A percentile compares a stretch with the other conserved stretches of the same genome.
Conservation (phyloP, 2,329 filamentous ascomycete genomes). For the Neonectria magnoliae region DNA sequence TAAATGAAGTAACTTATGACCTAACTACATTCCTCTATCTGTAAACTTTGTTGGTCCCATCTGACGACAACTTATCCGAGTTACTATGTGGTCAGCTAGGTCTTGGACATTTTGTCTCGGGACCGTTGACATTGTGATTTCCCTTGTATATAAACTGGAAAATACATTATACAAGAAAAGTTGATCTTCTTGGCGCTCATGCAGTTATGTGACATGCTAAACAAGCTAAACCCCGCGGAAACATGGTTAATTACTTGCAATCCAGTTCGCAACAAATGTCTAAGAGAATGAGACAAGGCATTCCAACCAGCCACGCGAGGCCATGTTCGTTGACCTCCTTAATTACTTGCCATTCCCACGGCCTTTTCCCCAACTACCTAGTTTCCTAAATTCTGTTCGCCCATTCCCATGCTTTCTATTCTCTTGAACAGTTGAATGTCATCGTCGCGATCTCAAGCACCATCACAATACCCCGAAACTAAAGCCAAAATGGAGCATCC, state of each 20-base stretch:
- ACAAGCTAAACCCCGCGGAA: neutral
- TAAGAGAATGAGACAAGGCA: neutral
- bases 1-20: slow-evolving; percentile 2
- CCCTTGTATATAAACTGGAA: neutral
- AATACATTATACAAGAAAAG: neutral
- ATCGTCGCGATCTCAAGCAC: neutral
- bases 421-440: neutral
- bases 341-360: neutral
- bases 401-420: neutral
- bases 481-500: slow-evolving; percentile 49
- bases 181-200: too few species aligned
- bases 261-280: neutral
- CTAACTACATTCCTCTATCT: neutral
- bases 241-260: neutral
- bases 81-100: neutral
- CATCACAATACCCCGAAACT: too few species aligned
- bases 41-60: neutral
- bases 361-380: neutral
- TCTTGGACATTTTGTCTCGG: neutral
- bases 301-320: neutral
- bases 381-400: neutral
- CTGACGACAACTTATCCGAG: neutral
- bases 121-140: neutral
- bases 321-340: neutral
- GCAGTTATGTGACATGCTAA: neutral